Evolutionary conservation across 2,329 filamentous ascomycete species (phyloP).

Genomic region (Colletotrichum lindemuthianum): DNA sequence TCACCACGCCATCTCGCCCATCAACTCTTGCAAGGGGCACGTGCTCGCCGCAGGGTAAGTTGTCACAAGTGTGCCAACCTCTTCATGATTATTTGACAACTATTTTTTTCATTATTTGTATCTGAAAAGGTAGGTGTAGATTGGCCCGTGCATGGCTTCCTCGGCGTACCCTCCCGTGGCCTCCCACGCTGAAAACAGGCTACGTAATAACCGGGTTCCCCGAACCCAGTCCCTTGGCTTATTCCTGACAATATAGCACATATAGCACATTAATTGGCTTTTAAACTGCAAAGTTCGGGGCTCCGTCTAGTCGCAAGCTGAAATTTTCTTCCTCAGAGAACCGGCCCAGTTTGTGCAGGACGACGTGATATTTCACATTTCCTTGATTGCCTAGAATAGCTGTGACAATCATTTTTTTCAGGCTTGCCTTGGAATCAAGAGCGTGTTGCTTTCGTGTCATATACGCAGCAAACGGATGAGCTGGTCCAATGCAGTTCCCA

Average conservation of each 20-base stretch:
- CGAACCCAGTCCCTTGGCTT: too few species aligned
- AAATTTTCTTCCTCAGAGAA: conserved; percentile 12
- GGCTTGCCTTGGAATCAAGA: neutral
- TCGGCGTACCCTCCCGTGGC: too few species aligned
- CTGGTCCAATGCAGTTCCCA: conserved; percentile 12
- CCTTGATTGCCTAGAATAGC: neutral
- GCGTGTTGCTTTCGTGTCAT: neutral
- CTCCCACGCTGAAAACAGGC: too few species aligned
- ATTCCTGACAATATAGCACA: conserved; percentile 12
- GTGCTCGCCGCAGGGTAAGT: conserved; percentile 4
- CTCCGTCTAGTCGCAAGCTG: conserved; percentile 9
- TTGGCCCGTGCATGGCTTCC: too few species aligned
- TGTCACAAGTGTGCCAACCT: conserved; percentile 12
- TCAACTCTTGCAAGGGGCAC: neutral
- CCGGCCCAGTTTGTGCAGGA: neutral
- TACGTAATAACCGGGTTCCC: too few species aligned
- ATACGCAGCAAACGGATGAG: conserved; percentile 1
- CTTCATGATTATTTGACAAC: too few species aligned
- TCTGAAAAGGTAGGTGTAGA: too few species aligned
- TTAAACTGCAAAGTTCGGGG: conserved; percentile 8
- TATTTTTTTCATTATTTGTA: too few species aligned
- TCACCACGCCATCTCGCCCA: neutral
- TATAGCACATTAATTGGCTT: conserved; percentile 1
- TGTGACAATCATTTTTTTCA: conserved; percentile 8
- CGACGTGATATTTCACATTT: neutral